These are phyloP conservation scores for Phytophthora megakarya DNA, from an alignment of 352 stramenopile species.

Conservation along the genomic window DNA sequence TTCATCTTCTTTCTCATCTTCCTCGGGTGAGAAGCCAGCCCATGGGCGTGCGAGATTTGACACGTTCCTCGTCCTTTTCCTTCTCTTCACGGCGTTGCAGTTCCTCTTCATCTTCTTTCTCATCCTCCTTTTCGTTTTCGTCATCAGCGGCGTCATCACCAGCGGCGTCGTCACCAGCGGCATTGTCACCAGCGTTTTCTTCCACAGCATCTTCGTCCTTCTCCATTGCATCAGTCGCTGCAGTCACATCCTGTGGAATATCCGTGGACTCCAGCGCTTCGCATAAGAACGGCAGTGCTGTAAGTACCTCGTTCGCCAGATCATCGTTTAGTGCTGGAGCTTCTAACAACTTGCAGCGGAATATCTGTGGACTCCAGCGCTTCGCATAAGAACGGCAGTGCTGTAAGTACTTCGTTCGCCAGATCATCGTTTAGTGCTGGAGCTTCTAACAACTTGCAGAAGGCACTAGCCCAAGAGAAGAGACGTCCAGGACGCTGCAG, in stretches of 20 bases:
- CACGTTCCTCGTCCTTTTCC: constrained; percentile 48
- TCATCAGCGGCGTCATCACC: constrained; percentile 17
- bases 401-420: constrained; percentile 57
- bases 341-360: constrained; percentile 79
- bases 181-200: constrained; percentile 18
- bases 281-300: constrained; percentile 66
- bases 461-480: constrained; percentile 59
- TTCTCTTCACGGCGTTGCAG: constrained; percentile 40
- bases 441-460: constrained; percentile 77
- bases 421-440: constrained; percentile 55
- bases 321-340: constrained; percentile 53
- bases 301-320: constrained; percentile 61
- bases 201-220: constrained; percentile 24
- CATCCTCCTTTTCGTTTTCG: constrained; percentile 24
- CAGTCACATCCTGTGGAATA: constrained; percentile 70
- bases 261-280: constrained; percentile 54
- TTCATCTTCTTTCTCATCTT: constrained; percentile 35
- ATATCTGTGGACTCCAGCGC: too few relatives aligned
- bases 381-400: constrained; percentile 65
- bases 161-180: constrained; percentile 6
- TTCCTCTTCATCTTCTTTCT: constrained; percentile 33
- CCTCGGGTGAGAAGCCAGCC: constrained; percentile 84
- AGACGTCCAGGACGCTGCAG: constrained; percentile 60
- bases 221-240: constrained; percentile 19
- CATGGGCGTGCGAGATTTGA: constrained; percentile 65